These are phyloP conservation scores for Monosporascus sp. DNA, from an alignment of 2,329 filamentous ascomycete species.

Conservation along the genomic window DNA sequence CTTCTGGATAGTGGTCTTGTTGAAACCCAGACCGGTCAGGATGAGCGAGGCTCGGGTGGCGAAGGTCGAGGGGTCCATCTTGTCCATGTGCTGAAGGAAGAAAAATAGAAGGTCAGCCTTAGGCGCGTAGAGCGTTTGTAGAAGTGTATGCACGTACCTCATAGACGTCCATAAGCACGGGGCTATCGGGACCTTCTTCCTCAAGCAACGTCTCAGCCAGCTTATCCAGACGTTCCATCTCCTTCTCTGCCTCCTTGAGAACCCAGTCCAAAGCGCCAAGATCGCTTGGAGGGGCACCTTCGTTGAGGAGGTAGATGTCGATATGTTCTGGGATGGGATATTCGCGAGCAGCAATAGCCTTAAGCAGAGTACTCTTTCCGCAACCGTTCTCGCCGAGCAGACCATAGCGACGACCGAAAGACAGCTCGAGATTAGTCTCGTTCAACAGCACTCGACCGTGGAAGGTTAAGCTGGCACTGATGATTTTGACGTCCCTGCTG, in stretches of 20 bases:
- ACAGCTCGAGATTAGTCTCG: constrained; percentile 89
- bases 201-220: constrained; percentile 87
- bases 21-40: constrained; percentile 97
- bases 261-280: constrained; percentile 96
- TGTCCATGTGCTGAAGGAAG: constrained; percentile 79
- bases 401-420: constrained; percentile 88
- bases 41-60: constrained; percentile 93
- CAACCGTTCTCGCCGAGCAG: constrained; percentile 98
- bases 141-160: constrained; percentile 60
- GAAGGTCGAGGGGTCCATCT: constrained; percentile 98
- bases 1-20: constrained; percentile 96
- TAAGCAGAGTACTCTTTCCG: constrained; percentile 96
- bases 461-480: constrained; percentile 88
- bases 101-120: constrained; percentile 3
- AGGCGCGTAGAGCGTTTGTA: background rate
- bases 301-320: constrained; percentile 97
- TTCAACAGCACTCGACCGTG: constrained; percentile 95
- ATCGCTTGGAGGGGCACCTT: constrained; percentile 86
- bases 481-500: constrained; percentile 96
- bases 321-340: constrained; percentile 94
- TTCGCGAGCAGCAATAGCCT: constrained; percentile 88
- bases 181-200: constrained; percentile 85
- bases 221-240: constrained; percentile 85
- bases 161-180: constrained; percentile 87
- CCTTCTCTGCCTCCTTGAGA: constrained; percentile 85